Evolutionary conservation across 2,329 filamentous ascomycete species (phyloP), one percentile per base, ranked within the genome.

Genomic region (Rachicladosporium sp.): DNA sequence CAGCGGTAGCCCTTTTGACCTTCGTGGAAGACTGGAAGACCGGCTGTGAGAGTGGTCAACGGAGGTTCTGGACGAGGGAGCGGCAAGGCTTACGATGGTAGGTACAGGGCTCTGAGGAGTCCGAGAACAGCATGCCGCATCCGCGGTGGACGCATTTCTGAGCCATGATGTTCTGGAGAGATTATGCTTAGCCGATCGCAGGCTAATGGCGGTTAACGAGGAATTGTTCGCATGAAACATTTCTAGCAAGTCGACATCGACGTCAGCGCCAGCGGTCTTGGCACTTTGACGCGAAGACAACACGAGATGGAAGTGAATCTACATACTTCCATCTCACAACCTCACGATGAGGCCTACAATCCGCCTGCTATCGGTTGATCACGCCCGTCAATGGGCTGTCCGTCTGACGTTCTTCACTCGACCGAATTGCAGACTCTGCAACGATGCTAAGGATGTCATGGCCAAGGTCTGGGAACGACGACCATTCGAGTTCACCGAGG

Each of bases 1-100:
- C 91, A 98, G 69, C 93, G 93, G 89, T 91, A 96, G 58, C 91
- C 91, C 78, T 98, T 96, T 66, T 95, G 89, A 45, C 91, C 91
- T 67, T 98, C 91, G 61, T 96, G 91, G 63, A 98, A 98, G 59
- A 91, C 73, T 34, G 91, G 91, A 23, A 55, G 51, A 21, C 41
- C 42, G 21, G 46, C 43, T 49, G 33, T 35, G 23, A 15, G 23
- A 19, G 34, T 34, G 33, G 21, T 31, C 13, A 32, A 9, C 10
- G 12, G 31, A 8, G 15, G 13, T 35, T 29, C 29, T 10, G 13
- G 30, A 15, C 23, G 29, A 27, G 30, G 29, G 31, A 35, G 37
- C 41, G 88, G 79, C 70, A 78, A 84, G 83, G 19, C 29, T 10
- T 88, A 33, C 89, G 86, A 65, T 98, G 91, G 67, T 95, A 96